These are phyloP conservation scores for Macrotyloma uniflorum DNA, from an alignment of 306 rosid species.

Conservation along the genomic window DNA sequence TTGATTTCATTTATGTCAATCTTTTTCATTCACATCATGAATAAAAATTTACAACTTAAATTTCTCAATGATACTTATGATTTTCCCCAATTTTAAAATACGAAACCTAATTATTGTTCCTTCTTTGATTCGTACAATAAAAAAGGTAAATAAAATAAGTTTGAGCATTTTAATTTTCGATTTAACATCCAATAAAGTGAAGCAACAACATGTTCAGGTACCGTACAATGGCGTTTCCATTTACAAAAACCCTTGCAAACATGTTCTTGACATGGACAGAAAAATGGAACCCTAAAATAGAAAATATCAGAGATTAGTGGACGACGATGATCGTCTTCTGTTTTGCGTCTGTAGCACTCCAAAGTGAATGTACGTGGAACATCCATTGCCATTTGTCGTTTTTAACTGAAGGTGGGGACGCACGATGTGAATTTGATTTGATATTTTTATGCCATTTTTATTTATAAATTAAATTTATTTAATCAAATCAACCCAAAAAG, in stretches of 20 bases:
- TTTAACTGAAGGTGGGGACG: not conserved
- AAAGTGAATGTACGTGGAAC: constrained; percentile 14
- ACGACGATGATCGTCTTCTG: not conserved
- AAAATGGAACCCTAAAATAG: not conserved
- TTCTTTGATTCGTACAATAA: no score
- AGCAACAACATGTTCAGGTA: not conserved
- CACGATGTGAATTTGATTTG: not conserved
- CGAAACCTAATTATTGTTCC: no score
- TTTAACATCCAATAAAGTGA: not conserved
- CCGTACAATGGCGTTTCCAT: not conserved
- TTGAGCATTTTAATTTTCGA: not conserved
- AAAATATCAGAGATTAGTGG: constrained; percentile 14
- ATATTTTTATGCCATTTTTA: not conserved
- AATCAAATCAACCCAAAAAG: not conserved
- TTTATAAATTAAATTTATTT: not conserved
- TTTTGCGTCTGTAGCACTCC: not conserved
- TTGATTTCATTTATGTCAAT: no score
- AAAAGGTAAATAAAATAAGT: no score
- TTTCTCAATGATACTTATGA: no score
- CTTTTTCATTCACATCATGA: no score
- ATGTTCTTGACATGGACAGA: not conserved
- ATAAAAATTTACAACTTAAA: no score
- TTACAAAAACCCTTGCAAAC: not conserved
- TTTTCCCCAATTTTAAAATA: no score
- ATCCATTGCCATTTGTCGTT: constrained; percentile 1